phyloP scores from a whole-genome alignment of 768 basidiomycete species.

The Gymnopilus junonius region DNA sequence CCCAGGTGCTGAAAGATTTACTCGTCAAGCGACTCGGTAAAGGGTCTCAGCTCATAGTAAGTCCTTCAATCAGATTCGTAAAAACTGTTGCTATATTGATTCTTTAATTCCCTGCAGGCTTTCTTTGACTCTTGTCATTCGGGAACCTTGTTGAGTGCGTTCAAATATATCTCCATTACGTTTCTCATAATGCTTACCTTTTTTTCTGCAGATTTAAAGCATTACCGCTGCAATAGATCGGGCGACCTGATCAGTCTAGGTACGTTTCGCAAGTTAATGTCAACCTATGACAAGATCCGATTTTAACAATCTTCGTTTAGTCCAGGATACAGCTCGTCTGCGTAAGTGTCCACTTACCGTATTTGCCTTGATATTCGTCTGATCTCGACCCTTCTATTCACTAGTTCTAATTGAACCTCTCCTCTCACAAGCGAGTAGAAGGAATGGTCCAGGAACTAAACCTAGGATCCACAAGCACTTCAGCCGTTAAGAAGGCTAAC shows the following conservation, averaged over 20 bases:
- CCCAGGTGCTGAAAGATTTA: background rate
- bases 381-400: background rate
- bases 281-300: background rate
- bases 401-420: background rate
- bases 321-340: background rate
- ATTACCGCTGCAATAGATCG: conserved; percentile 16
- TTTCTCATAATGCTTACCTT: background rate
- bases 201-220: conserved; percentile 11
- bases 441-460: no score
- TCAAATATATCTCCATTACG: background rate
- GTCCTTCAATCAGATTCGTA: background rate
- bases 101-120: background rate
- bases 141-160: conserved; percentile 18
- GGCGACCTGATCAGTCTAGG: background rate
- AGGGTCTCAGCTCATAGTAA: conserved; percentile 9
- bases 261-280: background rate
- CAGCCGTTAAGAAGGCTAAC: background rate
- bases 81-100: background rate
- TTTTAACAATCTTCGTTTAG: background rate
- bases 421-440: background rate
- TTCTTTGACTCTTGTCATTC: conserved; percentile 19
- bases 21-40: conserved; percentile 6
- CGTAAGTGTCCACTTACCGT: background rate
- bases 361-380: no score
- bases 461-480: background rate